Evolutionary conservation across 2,329 filamentous ascomycete species (phyloP), one percentile per base, ranked within the genome.

Genomic region (Apiospora malaysiana): DNA sequence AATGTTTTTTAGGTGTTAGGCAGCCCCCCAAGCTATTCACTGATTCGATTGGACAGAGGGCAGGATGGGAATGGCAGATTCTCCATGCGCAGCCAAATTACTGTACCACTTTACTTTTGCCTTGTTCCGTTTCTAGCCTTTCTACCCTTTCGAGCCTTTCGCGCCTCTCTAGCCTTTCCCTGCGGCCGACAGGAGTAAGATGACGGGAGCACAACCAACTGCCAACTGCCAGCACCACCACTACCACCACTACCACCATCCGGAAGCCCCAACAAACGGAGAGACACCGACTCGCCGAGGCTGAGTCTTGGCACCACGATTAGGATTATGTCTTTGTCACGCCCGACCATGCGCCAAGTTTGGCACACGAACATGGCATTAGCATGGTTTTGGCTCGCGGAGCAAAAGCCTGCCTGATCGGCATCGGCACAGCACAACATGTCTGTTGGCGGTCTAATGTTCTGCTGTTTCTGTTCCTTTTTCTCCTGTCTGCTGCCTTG

Each of bases 291-390:
- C 27, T 21, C 27, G 51, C 51, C 51, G 51, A 37, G 51, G 47
- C 6, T 10, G 27, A 37, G 51, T 37, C 56, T 63, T 63, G 56
- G 56, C 56, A 63, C 5, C 18, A 40, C 9, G 25, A 16, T 18
- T 32, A 59, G 8, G 32, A 40, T 12, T 40, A 63, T 63, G 56
- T 40, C 32, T 40, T 63, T 63, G 21, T 63, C 56, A 63, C 56
- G 56, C 56, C 56, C 56, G 37, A 23, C 18, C 32, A 63, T 63
- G 56, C 56, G 56, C 56, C 56, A 40, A 23, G 27, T 40, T 12
- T 63, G 56, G 56, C 56, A 63, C 56, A 63, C 56, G 56, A 63
- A 8, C 56, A 63, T 32, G 56, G 51, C 51, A 59, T 59, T 59
- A 18, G 16, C 27, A 59, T 10, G 27, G 9, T 18, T 10, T 21